These are phyloP conservation scores for Blastomyces gilchristii DNA, from an alignment of 2,329 filamentous ascomycete genomes.

Conservation along the genomic window DNA sequence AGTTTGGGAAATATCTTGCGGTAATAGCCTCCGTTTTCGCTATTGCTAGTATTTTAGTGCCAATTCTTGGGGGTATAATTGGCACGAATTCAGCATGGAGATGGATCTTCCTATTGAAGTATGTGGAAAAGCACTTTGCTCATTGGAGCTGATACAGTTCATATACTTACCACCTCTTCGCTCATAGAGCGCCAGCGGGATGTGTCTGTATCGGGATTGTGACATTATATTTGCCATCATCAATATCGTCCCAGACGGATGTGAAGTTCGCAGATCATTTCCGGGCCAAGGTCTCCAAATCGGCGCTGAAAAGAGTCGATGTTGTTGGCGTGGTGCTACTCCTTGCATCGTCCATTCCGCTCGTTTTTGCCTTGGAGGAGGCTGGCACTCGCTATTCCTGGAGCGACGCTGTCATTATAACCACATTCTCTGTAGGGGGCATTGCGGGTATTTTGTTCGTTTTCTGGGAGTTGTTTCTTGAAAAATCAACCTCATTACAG, in stretches of 20 bases:
- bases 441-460: slow-evolving; percentile 8
- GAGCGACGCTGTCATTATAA: slow-evolving; percentile 11
- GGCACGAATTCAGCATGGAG: slow-evolving; percentile 15
- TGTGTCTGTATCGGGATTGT: slow-evolving; percentile 12
- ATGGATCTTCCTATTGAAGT: slow-evolving; percentile 19
- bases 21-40: slow-evolving; percentile 12
- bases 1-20: slow-evolving; percentile 11
- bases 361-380: slow-evolving; percentile 16
- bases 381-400: slow-evolving; percentile 13
- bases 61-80: slow-evolving; percentile 19
- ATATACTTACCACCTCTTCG: background rate
- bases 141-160: background rate
- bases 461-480: slow-evolving; percentile 23
- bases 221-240: slow-evolving; percentile 1
- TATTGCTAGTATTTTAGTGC: slow-evolving; percentile 12
- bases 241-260: slow-evolving; percentile 4
- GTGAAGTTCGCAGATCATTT: background rate
- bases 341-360: slow-evolving; percentile 13
- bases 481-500: slow-evolving; percentile 7
- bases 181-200: background rate
- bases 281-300: background rate
- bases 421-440: slow-evolving; percentile 8
- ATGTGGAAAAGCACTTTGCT: background rate
- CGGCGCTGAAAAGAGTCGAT: slow-evolving; percentile 16
- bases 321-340: slow-evolving; percentile 22